These are phyloP conservation scores for Phoma sp. DNA, from an alignment of 2,329 filamentous ascomycete genomes.

Conservation along the genomic window DNA sequence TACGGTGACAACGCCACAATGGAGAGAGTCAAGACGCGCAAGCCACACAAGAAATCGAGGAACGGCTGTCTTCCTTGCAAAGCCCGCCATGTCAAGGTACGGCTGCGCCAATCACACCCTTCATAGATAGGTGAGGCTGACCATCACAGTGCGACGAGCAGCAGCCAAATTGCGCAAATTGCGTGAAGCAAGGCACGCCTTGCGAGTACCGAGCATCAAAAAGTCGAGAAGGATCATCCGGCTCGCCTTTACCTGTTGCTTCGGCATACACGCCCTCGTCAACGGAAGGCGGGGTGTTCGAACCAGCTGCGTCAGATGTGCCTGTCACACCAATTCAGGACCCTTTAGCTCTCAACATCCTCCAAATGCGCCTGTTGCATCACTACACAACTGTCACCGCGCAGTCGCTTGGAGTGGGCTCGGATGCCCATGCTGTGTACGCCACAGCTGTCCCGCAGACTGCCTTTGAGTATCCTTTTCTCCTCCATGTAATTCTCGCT, in stretches of 20 bases:
- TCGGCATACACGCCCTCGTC: constrained; percentile 20
- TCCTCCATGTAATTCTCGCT: constrained; percentile 54
- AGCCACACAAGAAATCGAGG: constrained; percentile 39
- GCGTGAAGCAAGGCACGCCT: constrained; percentile 37
- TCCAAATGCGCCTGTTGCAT: constrained; percentile 40
- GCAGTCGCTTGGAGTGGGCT: constrained; percentile 26
- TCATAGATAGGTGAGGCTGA: constrained; percentile 10
- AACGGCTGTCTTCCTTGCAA: constrained; percentile 42
- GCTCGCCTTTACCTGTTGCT: constrained; percentile 21
- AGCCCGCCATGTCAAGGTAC: constrained; percentile 39
- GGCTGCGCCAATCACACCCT: neutral
- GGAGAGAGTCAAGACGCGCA: constrained; percentile 36
- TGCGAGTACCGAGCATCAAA: constrained; percentile 36
- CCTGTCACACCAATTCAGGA: neutral
- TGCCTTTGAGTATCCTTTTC: constrained; percentile 51
- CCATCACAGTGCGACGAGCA: constrained; percentile 40
- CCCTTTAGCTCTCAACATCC: constrained; percentile 24
- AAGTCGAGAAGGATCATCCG: constrained; percentile 22
- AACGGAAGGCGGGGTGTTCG: constrained; percentile 17
- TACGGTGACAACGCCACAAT: constrained; percentile 21
- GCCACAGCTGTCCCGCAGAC: constrained; percentile 36
- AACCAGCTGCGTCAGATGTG: constrained; percentile 5
- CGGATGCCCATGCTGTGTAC: constrained; percentile 28
- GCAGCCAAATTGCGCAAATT: constrained; percentile 39
- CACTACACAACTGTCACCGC: constrained; percentile 41